Conservation (phyloP, 176 grass and related monocot genomes). For the Microstegium vimineum region DNA sequence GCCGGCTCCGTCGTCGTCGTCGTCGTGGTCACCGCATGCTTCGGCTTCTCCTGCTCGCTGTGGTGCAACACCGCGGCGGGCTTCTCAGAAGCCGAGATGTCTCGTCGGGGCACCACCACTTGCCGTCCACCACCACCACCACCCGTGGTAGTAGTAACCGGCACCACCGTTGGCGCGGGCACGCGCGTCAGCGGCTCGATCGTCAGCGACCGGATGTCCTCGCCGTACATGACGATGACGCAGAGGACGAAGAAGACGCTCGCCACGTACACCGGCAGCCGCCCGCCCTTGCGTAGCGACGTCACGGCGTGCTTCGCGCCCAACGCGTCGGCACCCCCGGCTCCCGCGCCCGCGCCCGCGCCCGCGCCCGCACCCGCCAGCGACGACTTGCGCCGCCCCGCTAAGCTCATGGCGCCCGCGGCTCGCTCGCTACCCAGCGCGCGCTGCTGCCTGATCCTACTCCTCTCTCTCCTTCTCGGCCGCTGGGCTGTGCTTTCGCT, state of each 20-base stretch:
- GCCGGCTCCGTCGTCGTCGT: background rate
- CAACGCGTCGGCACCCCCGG: constrained; percentile 4
- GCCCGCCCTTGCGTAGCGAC: constrained; percentile 45
- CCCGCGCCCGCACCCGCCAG: too few relatives aligned
- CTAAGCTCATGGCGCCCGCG: constrained; percentile 30
- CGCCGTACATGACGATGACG: constrained; percentile 65
- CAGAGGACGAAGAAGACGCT: constrained; percentile 46
- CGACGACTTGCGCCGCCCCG: constrained; percentile 50
- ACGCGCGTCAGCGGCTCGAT: constrained; percentile 22
- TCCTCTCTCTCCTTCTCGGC: background rate
- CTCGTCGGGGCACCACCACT: constrained; percentile 3
- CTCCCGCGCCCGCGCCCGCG: background rate
- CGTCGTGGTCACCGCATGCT: background rate
- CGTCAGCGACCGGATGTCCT: constrained; percentile 59
- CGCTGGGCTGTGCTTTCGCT: background rate
- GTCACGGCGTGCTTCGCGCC: constrained; percentile 21
- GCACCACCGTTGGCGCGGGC: background rate
- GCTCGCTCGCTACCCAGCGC: background rate
- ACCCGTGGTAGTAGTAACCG: too few relatives aligned
- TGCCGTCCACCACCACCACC: background rate
- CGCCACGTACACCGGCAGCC: constrained; percentile 48
- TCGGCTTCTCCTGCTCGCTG: background rate
- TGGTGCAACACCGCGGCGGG: constrained; percentile 1
- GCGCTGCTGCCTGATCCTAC: background rate
- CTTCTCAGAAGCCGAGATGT: constrained; percentile 4